phyloP scores from a whole-genome alignment of 2,329 filamentous ascomycete species.

The Aspergillus pseudoterreus region DNA sequence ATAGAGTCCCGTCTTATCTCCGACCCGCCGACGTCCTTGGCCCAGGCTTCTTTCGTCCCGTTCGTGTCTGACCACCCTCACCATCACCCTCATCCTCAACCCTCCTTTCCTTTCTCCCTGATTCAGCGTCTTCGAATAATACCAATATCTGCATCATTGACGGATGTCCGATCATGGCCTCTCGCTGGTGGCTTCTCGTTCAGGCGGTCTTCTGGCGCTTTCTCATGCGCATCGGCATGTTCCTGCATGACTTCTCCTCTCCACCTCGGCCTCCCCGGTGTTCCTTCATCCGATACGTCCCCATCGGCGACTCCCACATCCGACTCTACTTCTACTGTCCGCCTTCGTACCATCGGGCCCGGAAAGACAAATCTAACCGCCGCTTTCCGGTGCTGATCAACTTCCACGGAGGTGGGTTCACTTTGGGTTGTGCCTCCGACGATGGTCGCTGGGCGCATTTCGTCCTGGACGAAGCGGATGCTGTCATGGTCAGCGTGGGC shows the following conservation, averaged over 20 bases:
- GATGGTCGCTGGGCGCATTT: conserved; percentile 58
- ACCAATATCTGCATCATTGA: neutral
- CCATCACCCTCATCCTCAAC: neutral
- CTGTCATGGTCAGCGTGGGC: conserved; percentile 59
- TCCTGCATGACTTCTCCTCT: conserved; percentile 58
- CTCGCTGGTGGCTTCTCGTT: conserved; percentile 59
- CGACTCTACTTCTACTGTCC: conserved; percentile 61
- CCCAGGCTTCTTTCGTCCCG: neutral
- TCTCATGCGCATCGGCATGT: conserved; percentile 67
- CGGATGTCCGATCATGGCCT: conserved; percentile 19
- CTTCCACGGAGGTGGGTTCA: conserved; percentile 64
- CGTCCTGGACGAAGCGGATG: conserved; percentile 53
- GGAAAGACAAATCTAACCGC: conserved; percentile 29
- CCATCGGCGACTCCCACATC: conserved; percentile 49
- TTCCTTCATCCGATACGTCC: conserved; percentile 55
- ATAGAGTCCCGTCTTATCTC: too few relatives aligned
- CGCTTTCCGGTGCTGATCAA: conserved; percentile 59
- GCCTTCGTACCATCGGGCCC: conserved; percentile 29
- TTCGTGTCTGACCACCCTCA: neutral
- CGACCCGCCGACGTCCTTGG: too few relatives aligned
- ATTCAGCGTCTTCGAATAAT: neutral
- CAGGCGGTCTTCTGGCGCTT: conserved; percentile 65
- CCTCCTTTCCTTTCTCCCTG: neutral
- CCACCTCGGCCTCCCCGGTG: conserved; percentile 59
- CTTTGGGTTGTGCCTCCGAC: conserved; percentile 56